Evolutionary conservation across 805 yeast species (phyloP), one percentile per base, ranked within the genome.

Genomic region (Spathaspora passalidarum): DNA sequence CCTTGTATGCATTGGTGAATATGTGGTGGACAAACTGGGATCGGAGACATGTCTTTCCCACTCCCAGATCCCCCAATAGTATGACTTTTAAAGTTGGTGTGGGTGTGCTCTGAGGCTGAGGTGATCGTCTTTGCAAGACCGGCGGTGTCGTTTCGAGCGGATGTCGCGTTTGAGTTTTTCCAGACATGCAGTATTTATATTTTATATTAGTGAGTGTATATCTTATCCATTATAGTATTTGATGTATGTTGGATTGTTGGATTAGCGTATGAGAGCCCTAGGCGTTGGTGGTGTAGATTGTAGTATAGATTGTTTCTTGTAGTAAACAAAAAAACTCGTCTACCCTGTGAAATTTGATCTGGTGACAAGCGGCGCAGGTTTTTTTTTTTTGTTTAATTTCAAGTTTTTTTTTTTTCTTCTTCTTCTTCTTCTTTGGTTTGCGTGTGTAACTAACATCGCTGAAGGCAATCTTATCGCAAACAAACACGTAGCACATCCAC

Each of bases 11-110:
- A 51, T 72, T 74, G 47, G 80, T 70, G 56, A 80, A 80, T 35
- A 75, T 68, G 45, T 75, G 81, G 51, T 79, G 80, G 5, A 79
- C 72, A 55, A 73, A 77, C 55, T 79, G 84, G 3, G 79, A 66
- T 43, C 84, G 62, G 3, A 80, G 60, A 42, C 83, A 78, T 11
- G 84, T 80, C 52, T 80, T 80, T 4, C 84, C 84, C 13, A 80
- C 84, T 2, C 80, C 78, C 61, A 75, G 78, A 58, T 80, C 82
- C 2, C 84, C 84, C 11, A 80, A 54, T 32, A 80, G 57, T n/a
- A 80, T 75, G 46, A 79, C 80, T 58, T 80, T 79, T 32, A 77
- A 54, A 17, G 66, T 62, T 9, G 57, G 51, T 2, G 43, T 21
- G n/a, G 48, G 47, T 23, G 29, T 22, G 6, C 9, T 22, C n/a